Conservation (phyloP, 805 yeast species). For the Candida coquimbonensis region DNA sequence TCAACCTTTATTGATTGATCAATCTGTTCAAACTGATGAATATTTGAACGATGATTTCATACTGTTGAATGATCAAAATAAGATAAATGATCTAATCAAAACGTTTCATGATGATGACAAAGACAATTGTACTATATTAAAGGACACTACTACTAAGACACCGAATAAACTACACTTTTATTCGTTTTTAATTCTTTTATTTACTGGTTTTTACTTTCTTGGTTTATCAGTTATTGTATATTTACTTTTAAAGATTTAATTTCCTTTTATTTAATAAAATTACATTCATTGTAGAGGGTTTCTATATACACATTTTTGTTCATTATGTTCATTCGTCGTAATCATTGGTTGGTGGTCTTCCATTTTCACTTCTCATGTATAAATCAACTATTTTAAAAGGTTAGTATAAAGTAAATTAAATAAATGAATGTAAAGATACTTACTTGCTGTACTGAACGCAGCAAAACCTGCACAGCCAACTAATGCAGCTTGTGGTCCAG, state of each 20-base stretch:
- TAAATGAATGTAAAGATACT: neutral
- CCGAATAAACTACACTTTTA: neutral
- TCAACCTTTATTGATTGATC: neutral
- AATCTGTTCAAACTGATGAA: slow-evolving; percentile 1
- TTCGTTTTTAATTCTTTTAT: neutral
- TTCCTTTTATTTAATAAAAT: no score
- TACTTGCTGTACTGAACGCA: slow-evolving; percentile 76
- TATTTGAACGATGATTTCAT: neutral
- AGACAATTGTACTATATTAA: neutral
- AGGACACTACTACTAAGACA: neutral
- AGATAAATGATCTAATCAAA: neutral
- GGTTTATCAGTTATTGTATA: neutral
- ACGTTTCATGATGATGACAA: neutral
- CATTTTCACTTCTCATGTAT: slow-evolving; percentile 78
- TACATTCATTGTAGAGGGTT: neutral
- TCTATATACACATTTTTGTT: neutral
- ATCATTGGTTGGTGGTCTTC: slow-evolving; percentile 80
- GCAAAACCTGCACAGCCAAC: slow-evolving; percentile 98
- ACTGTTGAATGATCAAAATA: neutral
- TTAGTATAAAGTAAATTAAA: neutral
- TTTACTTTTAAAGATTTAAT: neutral
- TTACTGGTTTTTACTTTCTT: neutral
- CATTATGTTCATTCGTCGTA: slow-evolving; percentile 48
- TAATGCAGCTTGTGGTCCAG: slow-evolving; percentile 89
- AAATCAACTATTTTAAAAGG: slow-evolving; percentile 44